Conservation (phyloP, 2,329 filamentous ascomycete genomes). For the Bretziella fagacearum region DNA sequence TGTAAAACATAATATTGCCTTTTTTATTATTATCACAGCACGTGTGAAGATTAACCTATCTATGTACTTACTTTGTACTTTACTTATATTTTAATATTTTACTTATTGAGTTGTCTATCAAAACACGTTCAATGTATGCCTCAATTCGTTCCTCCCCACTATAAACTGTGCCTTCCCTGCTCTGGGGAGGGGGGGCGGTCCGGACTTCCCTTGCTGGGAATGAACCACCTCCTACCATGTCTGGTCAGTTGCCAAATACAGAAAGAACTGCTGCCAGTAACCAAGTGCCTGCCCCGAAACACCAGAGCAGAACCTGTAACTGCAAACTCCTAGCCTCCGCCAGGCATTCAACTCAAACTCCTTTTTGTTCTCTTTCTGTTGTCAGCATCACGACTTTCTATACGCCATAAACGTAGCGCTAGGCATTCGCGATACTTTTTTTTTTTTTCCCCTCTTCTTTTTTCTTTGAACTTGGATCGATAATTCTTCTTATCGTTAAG, state of each 20-base stretch:
- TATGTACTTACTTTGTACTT: no score
- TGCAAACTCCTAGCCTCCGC: not conserved
- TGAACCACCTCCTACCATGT: not conserved
- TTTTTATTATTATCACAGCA: not conserved
- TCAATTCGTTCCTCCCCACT: not conserved
- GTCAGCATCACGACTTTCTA: not conserved
- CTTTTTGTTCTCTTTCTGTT: slow-evolving; percentile 8
- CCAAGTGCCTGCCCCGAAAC: slow-evolving; percentile 13
- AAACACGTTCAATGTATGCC: not conserved
- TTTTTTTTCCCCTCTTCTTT: not conserved
- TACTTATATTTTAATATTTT: not conserved
- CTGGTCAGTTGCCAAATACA: not conserved
- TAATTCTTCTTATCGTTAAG: not conserved
- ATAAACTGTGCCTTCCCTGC: not conserved
- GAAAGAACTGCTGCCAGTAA: not conserved
- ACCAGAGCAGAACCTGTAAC: slow-evolving; percentile 13
- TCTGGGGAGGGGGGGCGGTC: no score
- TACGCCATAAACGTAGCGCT: not conserved
- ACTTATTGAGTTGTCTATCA: not conserved
- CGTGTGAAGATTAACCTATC: no score
- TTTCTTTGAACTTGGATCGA: not conserved
- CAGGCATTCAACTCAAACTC: not conserved
- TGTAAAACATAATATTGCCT: not conserved
- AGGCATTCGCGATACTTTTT: not conserved
- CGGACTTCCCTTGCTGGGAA: not conserved